Evolutionary conservation across 345 rosid genomes (phyloP).

Genomic region (Salix dunnii): DNA sequence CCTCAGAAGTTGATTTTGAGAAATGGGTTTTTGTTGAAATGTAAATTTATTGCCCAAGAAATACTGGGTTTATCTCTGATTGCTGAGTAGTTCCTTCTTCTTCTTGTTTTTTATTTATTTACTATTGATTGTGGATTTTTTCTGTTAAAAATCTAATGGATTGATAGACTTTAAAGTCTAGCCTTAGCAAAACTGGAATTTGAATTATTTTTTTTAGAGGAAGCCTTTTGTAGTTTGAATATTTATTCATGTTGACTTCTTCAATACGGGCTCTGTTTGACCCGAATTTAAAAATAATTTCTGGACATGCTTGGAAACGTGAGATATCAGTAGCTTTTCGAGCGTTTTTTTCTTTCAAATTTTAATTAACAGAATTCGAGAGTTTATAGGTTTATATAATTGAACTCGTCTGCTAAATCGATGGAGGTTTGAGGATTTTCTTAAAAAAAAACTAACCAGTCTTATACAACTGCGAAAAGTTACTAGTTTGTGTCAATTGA

Average conservation of each 20-base stretch:
- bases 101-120: neutral
- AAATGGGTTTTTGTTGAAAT: neutral
- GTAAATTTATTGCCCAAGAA: neutral
- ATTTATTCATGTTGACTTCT: neutral
- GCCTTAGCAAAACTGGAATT: neutral
- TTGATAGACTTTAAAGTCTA: too few relatives aligned
- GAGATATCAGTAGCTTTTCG: neutral
- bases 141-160: neutral
- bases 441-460: neutral
- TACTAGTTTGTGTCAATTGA: neutral
- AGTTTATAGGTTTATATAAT: neutral
- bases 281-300: neutral
- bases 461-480: neutral
- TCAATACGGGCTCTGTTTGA: neutral
- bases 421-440: neutral
- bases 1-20: neutral
- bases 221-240: neutral
- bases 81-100: neutral
- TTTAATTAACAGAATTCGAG: neutral
- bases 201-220: neutral
- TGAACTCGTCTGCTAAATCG: neutral
- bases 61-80: neutral
- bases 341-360: neutral
- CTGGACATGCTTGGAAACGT: neutral
- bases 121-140: neutral